phyloP scores from a whole-genome alignment of 106 monocot genomes.

The Dendrobium nobile region DNA sequence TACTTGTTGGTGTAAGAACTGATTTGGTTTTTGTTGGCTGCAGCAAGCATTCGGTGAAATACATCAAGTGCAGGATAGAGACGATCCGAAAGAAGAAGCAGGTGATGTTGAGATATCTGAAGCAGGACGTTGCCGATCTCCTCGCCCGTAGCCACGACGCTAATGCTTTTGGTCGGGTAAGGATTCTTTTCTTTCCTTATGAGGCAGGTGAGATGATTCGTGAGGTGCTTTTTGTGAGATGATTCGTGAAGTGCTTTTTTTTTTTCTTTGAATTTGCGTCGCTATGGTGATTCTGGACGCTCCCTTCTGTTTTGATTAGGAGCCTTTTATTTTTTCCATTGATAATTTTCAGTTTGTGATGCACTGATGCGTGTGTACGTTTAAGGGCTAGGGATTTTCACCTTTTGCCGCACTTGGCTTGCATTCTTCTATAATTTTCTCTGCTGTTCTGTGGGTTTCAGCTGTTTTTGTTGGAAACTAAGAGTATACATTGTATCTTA shows the following conservation, averaged over 20 bases:
- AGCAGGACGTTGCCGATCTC: constrained; percentile 78
- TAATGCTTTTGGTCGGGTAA: constrained; percentile 68
- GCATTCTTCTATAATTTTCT: too few species aligned
- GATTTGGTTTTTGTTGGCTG: not conserved
- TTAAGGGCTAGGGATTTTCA: not conserved
- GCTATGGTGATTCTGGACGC: not conserved
- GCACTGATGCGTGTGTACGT: not conserved
- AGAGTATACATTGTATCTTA: too few species aligned
- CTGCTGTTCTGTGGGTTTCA: too few species aligned
- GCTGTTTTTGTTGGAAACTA: too few species aligned
- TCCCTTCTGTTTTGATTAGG: too few species aligned
- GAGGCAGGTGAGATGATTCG: not conserved
- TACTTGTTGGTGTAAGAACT: not conserved
- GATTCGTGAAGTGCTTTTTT: not conserved
- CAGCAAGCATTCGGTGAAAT: constrained; percentile 74
- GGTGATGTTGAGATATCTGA: constrained; percentile 51
- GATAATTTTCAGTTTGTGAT: not conserved
- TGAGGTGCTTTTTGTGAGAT: not conserved
- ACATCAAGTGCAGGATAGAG: constrained; percentile 42
- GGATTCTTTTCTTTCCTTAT: not conserved
- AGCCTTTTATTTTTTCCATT: not conserved
- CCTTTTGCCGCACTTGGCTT: not conserved
- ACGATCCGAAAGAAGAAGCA: constrained; percentile 62
- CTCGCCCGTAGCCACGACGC: constrained; percentile 36
- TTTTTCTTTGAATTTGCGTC: not conserved